phyloP scores from a whole-genome alignment of 306 rosid species.

The Acacia crassicarpa region DNA sequence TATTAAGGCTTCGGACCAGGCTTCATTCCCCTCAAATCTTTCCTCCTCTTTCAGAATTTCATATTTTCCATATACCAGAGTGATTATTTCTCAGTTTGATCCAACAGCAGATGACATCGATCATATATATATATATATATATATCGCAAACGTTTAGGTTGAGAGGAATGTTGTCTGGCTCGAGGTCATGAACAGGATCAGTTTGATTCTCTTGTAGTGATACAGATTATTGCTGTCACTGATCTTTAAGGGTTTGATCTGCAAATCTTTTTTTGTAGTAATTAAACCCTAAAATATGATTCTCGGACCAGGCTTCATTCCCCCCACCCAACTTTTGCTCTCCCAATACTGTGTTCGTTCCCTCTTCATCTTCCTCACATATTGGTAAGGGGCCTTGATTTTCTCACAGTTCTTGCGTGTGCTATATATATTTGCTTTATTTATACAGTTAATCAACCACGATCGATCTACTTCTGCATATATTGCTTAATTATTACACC shows the following conservation, averaged over 20 bases:
- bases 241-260: background rate
- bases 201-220: conserved; percentile 1
- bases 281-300: conserved; percentile 13
- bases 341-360: background rate
- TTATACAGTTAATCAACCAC: background rate
- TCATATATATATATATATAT: background rate
- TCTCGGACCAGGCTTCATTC: conserved; percentile 99
- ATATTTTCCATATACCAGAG: background rate
- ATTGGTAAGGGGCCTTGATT: conserved; percentile 20
- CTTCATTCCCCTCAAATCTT: conserved; percentile 77
- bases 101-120: background rate
- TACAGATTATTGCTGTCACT: background rate
- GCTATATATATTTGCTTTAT: background rate
- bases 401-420: background rate
- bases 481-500: background rate
- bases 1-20: conserved; percentile 79
- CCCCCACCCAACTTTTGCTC: conserved; percentile 64
- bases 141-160: conserved; percentile 52
- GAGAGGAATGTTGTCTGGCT: conserved; percentile 92
- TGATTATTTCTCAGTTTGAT: background rate
- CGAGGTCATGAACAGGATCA: conserved; percentile 46
- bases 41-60: background rate
- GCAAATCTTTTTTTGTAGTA: background rate
- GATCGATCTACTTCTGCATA: background rate
- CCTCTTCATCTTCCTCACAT: background rate